phyloP scores from a whole-genome alignment of 805 yeast species.

The Tetrapisispora nanseiensis region DNA sequence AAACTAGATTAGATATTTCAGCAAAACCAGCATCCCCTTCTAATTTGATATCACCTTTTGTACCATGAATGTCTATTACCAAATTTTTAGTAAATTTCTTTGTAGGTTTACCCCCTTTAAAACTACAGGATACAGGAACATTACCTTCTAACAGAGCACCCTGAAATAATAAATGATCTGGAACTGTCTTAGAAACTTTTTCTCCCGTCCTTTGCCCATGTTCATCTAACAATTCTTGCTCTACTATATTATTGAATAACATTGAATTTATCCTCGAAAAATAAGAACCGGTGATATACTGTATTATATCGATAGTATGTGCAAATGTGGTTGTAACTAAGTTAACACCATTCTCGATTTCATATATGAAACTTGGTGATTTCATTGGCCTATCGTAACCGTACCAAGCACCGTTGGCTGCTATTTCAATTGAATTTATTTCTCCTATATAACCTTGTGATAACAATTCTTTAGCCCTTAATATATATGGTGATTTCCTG shows the following conservation, averaged over 20 bases:
- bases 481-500: constrained; percentile 24
- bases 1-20: constrained; percentile 24
- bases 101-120: constrained; percentile 27
- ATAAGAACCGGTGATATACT: constrained; percentile 25
- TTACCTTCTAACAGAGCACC: constrained; percentile 22
- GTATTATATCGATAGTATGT: constrained; percentile 25
- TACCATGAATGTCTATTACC: constrained; percentile 28
- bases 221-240: constrained; percentile 22
- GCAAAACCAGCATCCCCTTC: constrained; percentile 31
- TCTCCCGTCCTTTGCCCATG: constrained; percentile 16
- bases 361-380: constrained; percentile 21
- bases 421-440: constrained; percentile 24
- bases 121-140: constrained; percentile 24
- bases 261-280: constrained; percentile 21
- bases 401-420: constrained; percentile 28
- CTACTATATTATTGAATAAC: constrained; percentile 24
- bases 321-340: constrained; percentile 24
- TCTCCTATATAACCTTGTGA: constrained; percentile 24
- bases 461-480: constrained; percentile 25
- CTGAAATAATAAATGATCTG: constrained; percentile 26
- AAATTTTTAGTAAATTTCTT: constrained; percentile 27
- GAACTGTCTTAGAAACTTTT: constrained; percentile 19
- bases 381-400: constrained; percentile 24
- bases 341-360: constrained; percentile 22
- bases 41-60: constrained; percentile 26